These are phyloP conservation scores for Noccaea bulbosa DNA, from an alignment of 345 rosid genomes.

Conservation along the genomic window DNA sequence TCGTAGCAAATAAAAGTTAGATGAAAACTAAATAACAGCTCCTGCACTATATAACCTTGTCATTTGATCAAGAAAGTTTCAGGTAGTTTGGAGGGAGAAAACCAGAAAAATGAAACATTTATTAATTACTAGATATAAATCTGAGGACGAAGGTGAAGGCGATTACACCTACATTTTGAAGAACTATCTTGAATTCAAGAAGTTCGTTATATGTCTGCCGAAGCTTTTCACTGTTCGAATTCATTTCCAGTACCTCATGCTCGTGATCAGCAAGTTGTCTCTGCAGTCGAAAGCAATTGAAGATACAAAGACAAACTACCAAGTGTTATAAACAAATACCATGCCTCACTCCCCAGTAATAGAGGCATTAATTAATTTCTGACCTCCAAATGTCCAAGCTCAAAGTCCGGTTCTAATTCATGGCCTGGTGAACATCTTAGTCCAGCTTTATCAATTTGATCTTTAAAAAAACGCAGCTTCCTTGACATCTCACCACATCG, in stretches of 20 bases:
- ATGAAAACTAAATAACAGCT: conserved; percentile 4
- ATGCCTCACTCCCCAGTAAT: not conserved
- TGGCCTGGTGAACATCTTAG: conserved; percentile 63
- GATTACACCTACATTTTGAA: conserved; percentile 71
- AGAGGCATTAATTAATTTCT: conserved; percentile 15
- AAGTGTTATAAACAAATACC: not conserved
- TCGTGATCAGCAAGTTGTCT: conserved; percentile 87
- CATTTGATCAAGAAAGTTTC: not conserved
- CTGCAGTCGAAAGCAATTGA: conserved; percentile 52
- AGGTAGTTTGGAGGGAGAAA: conserved; percentile 7
- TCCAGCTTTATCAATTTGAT: conserved; percentile 91
- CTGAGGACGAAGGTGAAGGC: conserved; percentile 18
- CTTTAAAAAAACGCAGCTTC: conserved; percentile 83
- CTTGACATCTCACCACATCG: conserved; percentile 98
- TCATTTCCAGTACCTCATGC: conserved; percentile 90
- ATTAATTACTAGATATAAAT: conserved; percentile 8
- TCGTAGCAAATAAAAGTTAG: not conserved
- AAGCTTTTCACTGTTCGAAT: conserved; percentile 90
- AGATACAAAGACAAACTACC: conserved; percentile 16
- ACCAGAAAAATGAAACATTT: not conserved
- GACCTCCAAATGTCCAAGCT: conserved; percentile 93
- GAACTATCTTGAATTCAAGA: conserved; percentile 86
- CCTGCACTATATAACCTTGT: conserved; percentile 1
- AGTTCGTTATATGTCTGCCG: conserved; percentile 87
- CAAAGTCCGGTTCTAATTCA: conserved; percentile 71